Base-by-base conservation (phyloP, 1,284 basidiomycete species). In the Waitea zeae region DNA sequence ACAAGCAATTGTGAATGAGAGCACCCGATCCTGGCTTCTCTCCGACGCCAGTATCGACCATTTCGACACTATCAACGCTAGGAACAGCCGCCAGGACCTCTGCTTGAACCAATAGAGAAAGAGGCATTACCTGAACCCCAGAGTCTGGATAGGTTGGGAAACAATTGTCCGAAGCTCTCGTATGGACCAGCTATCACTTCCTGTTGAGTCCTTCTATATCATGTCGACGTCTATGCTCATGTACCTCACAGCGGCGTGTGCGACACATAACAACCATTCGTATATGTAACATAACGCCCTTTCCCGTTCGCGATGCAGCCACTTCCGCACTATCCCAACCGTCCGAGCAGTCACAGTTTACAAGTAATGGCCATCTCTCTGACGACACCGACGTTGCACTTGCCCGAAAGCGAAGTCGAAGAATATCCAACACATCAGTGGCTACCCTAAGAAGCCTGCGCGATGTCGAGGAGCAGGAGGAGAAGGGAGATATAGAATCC, bases 201-300 rank as follows among this genome's bases (percentile, higher is more conserved):
- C n/a, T n/a, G n/a, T n/a, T n/a, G n/a, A n/a, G n/a, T n/a, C n/a
- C n/a, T n/a, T n/a, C n/a, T n/a, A n/a, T n/a, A n/a, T n/a, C n/a
- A n/a, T n/a, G n/a, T n/a, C n/a, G n/a, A n/a, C n/a, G n/a, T n/a
- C n/a, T n/a, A n/a, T n/a, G n/a, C n/a, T n/a, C n/a, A n/a, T n/a
- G 7, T 26, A 7, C 7, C 14, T 9, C 46, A 18, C 51, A 84
- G 70, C 70, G 70, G 44, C 74, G 77, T 27, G 59, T 83, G 41
- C 70, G 81, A 42, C 81, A 87, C 55, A 64, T 88, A 34, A 63
- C 66, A 31, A 63, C 70, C 24, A 61, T 88, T 38, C 74, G 82
- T 55, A 60, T 88, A 41, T 69, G 74, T 41, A 87, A 88, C 47
- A 59, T 88, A 28, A 81, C 82, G 9, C 80, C 80, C 2, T 82